Base-by-base conservation (phyloP, 2,329 filamentous ascomycete species). In the Tolypocladium endophyticum region DNA sequence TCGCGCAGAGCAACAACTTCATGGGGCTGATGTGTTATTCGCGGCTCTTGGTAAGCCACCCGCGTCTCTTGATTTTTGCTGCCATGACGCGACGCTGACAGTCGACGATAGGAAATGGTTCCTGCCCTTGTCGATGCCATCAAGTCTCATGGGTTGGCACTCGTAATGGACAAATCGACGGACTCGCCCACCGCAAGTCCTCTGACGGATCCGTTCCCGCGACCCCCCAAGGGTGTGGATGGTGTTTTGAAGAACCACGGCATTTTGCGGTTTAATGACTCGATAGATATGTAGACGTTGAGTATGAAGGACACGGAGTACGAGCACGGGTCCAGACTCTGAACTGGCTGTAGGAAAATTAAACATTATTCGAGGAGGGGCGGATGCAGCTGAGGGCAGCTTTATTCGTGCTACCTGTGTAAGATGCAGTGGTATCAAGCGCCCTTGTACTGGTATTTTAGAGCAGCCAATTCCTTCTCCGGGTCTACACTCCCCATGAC, bases 21-120 rank as follows among this genome's bases (percentile, higher is more conserved):
- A 99, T 99, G 94, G 94, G 94, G 3, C 73, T 99, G 69, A 90
- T 97, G 61, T 97, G 92, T 75, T 92, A 87, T 66, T 93, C 90
- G 38, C 84, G 88, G 65, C 79, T 99, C 64, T 74, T 99, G 78
- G 91, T 95, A 81, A 69, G 87, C 81, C 30, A 38, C 57, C 35
- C 52, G 20, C n/a, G 8, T 28, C 23, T 12, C 30, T 12, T 36
- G 4, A 12, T 38, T 8, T 18, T 18, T 8, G 23, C 4, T 4
- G 11, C 4, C 4, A 14, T n/a, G 9, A 36, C 30, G 18, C 14
- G 28, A 23, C 55, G 56, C 64, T 73, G 64, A 72, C 56, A 16
- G 4, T 28, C 58, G 54, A 30, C 58, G 54, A 30, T 62, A 96
- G 92, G 90, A 95, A 62, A 91, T 96, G 78, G 92, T 97, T 11